Base-by-base conservation (phyloP, 495 filamentous ascomycete genomes). In the Niebla homalea region DNA sequence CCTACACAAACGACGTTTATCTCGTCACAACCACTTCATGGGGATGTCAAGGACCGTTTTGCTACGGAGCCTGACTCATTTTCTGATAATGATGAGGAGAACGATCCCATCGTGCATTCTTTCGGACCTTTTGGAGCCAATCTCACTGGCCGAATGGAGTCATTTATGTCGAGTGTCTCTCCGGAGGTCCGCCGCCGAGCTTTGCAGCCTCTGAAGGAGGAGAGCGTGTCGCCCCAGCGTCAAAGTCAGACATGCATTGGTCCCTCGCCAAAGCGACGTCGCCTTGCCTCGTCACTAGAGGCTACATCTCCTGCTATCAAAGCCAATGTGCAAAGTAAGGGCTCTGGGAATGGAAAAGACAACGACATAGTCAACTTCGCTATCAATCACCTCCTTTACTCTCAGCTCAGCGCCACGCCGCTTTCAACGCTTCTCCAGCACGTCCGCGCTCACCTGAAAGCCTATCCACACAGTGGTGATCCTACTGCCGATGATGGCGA, bases 361-460 rank as follows among this genome's bases (percentile, higher is more conserved):
- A 32, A 32, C 7, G 63, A 29, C 14, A 48, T 82, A 46, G 65
- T 66, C 39, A 88, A 96, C 61, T 93, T 97, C 60, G 80, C 89
- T 45, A 74, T 85, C 59, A 98, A 97, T 63, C 92, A 98, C 64
- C 73, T 98, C 18, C 89, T 93, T n/a, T 98, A 84, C 63, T 95
- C 92, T 12, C 86, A 93, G 18, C 71, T 96, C 2, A 87, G 89
- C n/a, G 92, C 89, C 11, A 89, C 86, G 1, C 90, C 92, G 1
- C 78, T 97, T 36, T 89, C 89, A 1, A 83, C 84, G 11, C 86
- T 98, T 50, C 66, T 94, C 65, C 80, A 76, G 61, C 85, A 92
- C 59, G 78, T 97, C 4, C 90, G 92, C 10, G 68, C 79, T 5
- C 76, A 83, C 21, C 65, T 82, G 65, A 70, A 62, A 49, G 62